These are phyloP conservation scores for Fusarium ambrosium DNA, from an alignment of 2,329 filamentous ascomycete species.

Conservation along the genomic window DNA sequence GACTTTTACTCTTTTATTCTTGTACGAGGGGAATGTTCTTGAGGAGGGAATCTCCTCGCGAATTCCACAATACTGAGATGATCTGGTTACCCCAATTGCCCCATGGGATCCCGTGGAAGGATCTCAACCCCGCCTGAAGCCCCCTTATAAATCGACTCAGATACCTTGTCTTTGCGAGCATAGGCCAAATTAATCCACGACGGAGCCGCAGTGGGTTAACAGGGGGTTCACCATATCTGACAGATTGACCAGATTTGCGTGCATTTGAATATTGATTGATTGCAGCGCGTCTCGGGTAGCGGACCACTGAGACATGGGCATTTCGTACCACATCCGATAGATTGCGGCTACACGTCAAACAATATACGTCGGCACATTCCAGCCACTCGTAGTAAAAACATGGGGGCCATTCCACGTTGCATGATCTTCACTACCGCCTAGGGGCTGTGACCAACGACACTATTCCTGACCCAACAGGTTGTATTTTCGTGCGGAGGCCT, in stretches of 20 bases:
- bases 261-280: background rate
- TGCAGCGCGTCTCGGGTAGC: background rate
- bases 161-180: background rate
- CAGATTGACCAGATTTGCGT: background rate
- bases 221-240: background rate
- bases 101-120: background rate
- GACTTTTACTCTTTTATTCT: background rate
- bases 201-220: background rate
- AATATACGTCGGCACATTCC: background rate
- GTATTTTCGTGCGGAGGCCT: background rate
- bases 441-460: background rate
- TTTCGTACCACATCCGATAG: background rate
- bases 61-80: background rate
- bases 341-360: background rate
- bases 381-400: background rate
- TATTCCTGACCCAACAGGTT: background rate
- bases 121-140: background rate
- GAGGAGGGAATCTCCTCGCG: background rate
- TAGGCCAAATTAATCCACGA: background rate
- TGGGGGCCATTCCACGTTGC: background rate
- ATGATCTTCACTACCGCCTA: background rate
- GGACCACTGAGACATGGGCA: background rate
- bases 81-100: conserved; percentile 2
- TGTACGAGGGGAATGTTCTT: background rate
- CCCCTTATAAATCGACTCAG: background rate